Evolutionary conservation across 768 basidiomycete genomes (phyloP).

Genomic region (Mycena haematopus): DNA sequence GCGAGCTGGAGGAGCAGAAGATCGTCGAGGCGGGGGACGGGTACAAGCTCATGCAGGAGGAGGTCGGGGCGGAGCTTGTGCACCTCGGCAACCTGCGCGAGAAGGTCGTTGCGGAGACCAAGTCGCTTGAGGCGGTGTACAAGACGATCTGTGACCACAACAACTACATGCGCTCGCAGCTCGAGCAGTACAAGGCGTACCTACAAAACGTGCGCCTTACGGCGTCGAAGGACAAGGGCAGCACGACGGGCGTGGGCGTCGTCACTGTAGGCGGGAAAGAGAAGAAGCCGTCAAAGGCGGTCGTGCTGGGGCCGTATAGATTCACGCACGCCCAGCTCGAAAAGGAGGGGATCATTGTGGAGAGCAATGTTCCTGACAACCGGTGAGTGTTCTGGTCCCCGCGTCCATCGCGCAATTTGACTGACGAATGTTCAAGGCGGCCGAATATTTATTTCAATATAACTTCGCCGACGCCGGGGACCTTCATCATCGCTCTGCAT

Average conservation of each 20-base stretch:
- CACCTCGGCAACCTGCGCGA: slow-evolving; percentile 97
- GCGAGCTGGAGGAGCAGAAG: slow-evolving; percentile 91
- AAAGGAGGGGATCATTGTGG: slow-evolving; percentile 99
- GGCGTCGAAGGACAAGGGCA: slow-evolving; percentile 87
- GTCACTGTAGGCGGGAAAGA: slow-evolving; percentile 97
- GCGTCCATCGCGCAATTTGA: slow-evolving; percentile 22
- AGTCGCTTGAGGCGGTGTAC: slow-evolving; percentile 94
- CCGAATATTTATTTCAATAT: slow-evolving; percentile 99
- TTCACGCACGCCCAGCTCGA: slow-evolving; percentile 98
- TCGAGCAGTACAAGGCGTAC: slow-evolving; percentile 99
- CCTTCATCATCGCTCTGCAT: slow-evolving; percentile 98
- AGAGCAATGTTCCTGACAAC: slow-evolving; percentile 99
- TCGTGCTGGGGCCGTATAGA: slow-evolving; percentile 92
- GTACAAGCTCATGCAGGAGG: slow-evolving; percentile 96
- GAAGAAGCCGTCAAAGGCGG: slow-evolving; percentile 87
- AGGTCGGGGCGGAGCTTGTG: slow-evolving; percentile 92
- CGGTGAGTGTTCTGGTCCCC: slow-evolving; percentile 57
- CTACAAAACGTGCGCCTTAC: slow-evolving; percentile 96
- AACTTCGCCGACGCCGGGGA: slow-evolving; percentile 95
- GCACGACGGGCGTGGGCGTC: slow-evolving; percentile 89
- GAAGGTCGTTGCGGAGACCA: slow-evolving; percentile 92
- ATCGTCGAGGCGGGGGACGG: slow-evolving; percentile 84
- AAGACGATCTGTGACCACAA: slow-evolving; percentile 99
- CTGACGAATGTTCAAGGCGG: slow-evolving; percentile 57
- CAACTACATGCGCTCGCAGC: slow-evolving; percentile 92